These are phyloP conservation scores for Malus fusca DNA, from an alignment of 306 rosid genomes.

Conservation along the genomic window DNA sequence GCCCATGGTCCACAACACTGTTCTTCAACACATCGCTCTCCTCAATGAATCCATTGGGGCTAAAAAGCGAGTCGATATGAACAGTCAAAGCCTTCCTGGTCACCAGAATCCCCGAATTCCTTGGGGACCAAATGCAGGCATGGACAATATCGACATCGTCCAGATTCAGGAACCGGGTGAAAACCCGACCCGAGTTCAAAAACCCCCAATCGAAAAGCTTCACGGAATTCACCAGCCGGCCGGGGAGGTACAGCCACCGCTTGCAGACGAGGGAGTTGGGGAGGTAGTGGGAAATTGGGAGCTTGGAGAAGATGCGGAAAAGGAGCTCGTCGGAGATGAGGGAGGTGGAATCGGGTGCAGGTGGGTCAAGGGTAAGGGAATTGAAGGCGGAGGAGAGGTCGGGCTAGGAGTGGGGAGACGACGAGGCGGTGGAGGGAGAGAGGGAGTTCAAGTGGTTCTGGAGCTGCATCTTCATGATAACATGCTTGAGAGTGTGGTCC, in stretches of 20 bases:
- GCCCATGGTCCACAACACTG: conserved; percentile 51
- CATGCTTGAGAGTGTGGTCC: conserved; percentile 32
- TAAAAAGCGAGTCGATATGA: conserved; percentile 42
- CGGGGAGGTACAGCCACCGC: conserved; percentile 79
- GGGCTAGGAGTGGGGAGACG: conserved; percentile 17
- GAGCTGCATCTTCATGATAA: conserved; percentile 27
- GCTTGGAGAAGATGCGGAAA: conserved; percentile 47
- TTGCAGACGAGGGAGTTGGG: conserved; percentile 65
- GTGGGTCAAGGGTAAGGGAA: background rate
- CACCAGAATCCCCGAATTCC: conserved; percentile 47
- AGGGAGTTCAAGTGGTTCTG: background rate
- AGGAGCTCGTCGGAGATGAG: conserved; percentile 35
- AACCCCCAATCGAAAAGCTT: conserved; percentile 71
- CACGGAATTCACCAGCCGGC: conserved; percentile 50
- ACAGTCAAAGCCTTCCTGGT: conserved; percentile 36
- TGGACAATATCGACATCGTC: conserved; percentile 50
- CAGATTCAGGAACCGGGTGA: conserved; percentile 64
- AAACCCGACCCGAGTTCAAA: conserved; percentile 65
- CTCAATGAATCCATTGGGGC: conserved; percentile 33
- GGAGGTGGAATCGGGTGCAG: conserved; percentile 8
- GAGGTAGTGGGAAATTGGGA: conserved; percentile 41
- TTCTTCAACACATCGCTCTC: conserved; percentile 41
- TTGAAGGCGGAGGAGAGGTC: conserved; percentile 8
- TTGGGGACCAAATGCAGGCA: conserved; percentile 31
- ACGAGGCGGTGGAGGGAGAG: conserved; percentile 7